A percentile compares a stretch with the other conserved stretches of the same genome.
These are phyloP conservation scores for Phoma herbarum DNA, from an alignment of 2,329 filamentous ascomycete genomes.

Conservation along the genomic window DNA sequence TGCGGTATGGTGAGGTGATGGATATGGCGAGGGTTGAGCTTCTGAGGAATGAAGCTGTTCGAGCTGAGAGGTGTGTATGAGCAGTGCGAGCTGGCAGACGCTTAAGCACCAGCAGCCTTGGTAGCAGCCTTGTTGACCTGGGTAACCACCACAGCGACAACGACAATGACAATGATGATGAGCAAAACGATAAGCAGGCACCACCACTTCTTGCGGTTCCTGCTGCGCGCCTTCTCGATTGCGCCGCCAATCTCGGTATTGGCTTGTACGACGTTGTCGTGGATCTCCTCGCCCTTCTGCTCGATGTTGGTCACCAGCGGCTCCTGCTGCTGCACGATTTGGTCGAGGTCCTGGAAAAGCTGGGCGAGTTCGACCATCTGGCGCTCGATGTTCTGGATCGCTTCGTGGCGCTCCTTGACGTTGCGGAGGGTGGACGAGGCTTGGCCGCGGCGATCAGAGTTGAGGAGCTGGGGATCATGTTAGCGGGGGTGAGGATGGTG, in stretches of 20 bases:
- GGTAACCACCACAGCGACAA: constrained; percentile 51
- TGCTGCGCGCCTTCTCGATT: constrained; percentile 75
- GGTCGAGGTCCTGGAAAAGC: constrained; percentile 89
- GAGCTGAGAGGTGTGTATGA: too few relatives aligned
- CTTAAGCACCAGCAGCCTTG: not conserved
- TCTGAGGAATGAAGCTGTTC: not conserved
- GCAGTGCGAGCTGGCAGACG: not conserved
- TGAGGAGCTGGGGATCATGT: constrained; percentile 66
- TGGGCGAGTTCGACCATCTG: constrained; percentile 88
- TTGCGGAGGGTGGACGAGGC: constrained; percentile 80
- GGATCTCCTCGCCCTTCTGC: constrained; percentile 84
- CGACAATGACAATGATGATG: constrained; percentile 50
- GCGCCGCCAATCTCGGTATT: constrained; percentile 85
- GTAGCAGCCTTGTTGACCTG: constrained; percentile 38
- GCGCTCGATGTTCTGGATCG: constrained; percentile 89
- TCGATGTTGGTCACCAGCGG: constrained; percentile 82
- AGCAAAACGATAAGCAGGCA: constrained; percentile 76
- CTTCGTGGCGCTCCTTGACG: constrained; percentile 82
- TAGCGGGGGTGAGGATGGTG: constrained; percentile 14
- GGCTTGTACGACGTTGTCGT: constrained; percentile 83
- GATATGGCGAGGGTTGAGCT: constrained; percentile 5
- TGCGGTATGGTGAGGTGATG: constrained; percentile 5
- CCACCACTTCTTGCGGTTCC: constrained; percentile 93
- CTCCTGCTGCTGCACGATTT: constrained; percentile 86
- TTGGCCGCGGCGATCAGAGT: constrained; percentile 81